A percentile compares a stretch with the other conserved stretches of the same genome.
Conservation (phyloP, 768 basidiomycete genomes). For the Auriscalpium orientale region DNA sequence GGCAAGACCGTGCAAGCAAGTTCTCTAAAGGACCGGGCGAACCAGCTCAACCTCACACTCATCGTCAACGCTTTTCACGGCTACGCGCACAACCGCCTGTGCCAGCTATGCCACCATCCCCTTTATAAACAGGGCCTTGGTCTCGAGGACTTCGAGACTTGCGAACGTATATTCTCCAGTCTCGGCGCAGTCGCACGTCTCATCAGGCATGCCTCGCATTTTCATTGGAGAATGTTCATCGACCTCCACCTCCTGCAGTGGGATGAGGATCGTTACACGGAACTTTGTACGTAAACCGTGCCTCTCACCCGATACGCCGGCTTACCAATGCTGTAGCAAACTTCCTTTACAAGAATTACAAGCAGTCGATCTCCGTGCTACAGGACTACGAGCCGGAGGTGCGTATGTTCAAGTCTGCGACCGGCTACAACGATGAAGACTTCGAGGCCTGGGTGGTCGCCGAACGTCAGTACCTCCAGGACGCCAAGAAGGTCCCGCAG, state of each 20-base stretch:
- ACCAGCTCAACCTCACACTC: background rate
- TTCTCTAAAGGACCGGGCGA: background rate
- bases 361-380: background rate
- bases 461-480: background rate
- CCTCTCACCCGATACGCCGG: too few relatives aligned
- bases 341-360: background rate
- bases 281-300: background rate
- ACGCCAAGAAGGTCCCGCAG: background rate
- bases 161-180: background rate
- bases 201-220: background rate
- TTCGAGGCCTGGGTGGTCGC: background rate
- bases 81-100: background rate
- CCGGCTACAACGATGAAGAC: background rate
- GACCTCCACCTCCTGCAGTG: background rate
- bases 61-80: conserved; percentile 1
- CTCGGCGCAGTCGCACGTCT: background rate
- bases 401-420: background rate
- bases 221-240: background rate
- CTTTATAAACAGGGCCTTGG: background rate
- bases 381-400: background rate
- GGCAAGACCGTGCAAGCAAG: background rate
- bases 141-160: background rate
- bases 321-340: too few relatives aligned
- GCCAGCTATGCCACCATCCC: background rate
- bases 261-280: background rate